Percentiles rank a stretch among this genome's conserved stretches.
Evolutionary conservation across 495 filamentous ascomycete species (phyloP).

Genomic region (Xylaria palmicola): DNA sequence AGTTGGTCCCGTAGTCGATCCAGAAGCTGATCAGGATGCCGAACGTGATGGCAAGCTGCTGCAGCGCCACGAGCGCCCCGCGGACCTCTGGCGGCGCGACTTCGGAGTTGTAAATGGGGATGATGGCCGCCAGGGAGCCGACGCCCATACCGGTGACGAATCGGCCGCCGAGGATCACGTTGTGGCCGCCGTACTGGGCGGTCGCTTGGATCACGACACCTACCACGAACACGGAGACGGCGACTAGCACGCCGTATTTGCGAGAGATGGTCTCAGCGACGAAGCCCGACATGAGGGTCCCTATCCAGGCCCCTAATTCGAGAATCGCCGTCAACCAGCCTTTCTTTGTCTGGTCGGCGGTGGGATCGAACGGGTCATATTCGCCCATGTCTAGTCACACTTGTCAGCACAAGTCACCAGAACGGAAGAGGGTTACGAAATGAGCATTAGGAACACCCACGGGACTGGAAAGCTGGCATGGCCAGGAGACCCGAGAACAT

Average conservation of each 20-base stretch:
- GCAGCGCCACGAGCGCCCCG: constrained; percentile 71
- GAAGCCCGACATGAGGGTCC: constrained; percentile 72
- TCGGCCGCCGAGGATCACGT: constrained; percentile 68
- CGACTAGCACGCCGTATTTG: constrained; percentile 72
- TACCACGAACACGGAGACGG: constrained; percentile 69
- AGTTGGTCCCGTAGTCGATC: constrained; percentile 78
- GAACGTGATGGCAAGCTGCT: constrained; percentile 79
- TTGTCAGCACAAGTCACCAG: not conserved
- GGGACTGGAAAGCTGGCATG: constrained; percentile 56
- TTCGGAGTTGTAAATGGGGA: constrained; percentile 70
- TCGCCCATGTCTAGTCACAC: constrained; percentile 60
- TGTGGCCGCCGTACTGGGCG: constrained; percentile 53
- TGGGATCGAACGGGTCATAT: constrained; percentile 48
- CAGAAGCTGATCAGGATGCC: constrained; percentile 85
- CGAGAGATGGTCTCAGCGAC: constrained; percentile 71
- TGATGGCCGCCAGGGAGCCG: constrained; percentile 65
- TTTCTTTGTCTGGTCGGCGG: constrained; percentile 61
- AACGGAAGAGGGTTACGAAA: not conserved
- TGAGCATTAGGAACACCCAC: constrained; percentile 25
- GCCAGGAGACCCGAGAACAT: constrained; percentile 73
- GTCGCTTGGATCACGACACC: constrained; percentile 74
- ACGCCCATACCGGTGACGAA: constrained; percentile 79
- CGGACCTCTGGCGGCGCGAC: constrained; percentile 60
- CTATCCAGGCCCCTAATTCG: constrained; percentile 80
- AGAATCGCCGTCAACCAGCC: constrained; percentile 81